Percentiles rank a stretch among this genome's conserved stretches.
Conservation (phyloP, 2,329 filamentous ascomycete genomes). For the Neocucurbitaria cava region DNA sequence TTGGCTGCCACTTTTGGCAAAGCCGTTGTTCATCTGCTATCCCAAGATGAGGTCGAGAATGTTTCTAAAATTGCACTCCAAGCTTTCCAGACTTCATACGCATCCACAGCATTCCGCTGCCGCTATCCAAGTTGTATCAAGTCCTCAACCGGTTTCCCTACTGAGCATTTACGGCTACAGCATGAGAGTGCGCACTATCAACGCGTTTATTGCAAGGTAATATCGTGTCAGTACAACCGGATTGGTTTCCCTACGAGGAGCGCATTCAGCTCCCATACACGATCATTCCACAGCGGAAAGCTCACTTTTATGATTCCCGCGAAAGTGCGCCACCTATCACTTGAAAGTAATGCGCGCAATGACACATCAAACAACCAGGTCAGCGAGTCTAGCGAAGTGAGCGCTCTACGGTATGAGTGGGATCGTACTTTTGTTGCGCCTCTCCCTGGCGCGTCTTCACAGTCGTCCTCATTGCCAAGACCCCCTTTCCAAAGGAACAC, state of each 20-base stretch:
- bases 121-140: constrained; percentile 12
- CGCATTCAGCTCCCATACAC: constrained; percentile 6
- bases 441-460: no score
- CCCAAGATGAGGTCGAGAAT: neutral
- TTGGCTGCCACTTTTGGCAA: neutral
- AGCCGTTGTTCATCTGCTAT: neutral
- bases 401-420: no score
- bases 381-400: no score
- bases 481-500: no score
- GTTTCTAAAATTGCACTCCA: constrained; percentile 1
- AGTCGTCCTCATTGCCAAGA: no score
- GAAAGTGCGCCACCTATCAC: no score
- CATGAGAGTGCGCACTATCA: constrained; percentile 6
- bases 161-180: constrained; percentile 2
- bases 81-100: constrained; percentile 12
- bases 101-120: constrained; percentile 14
- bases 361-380: no score
- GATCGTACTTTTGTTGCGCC: no score
- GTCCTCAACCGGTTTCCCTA: constrained; percentile 5
- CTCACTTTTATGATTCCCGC: neutral
- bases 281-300: neutral
- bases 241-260: constrained; percentile 8
- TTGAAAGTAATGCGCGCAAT: no score
- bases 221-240: constrained; percentile 7
- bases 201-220: constrained; percentile 9